These are phyloP conservation scores for Aureobasidium sp. DNA, from an alignment of 2,329 filamentous ascomycete genomes.

Conservation along the genomic window DNA sequence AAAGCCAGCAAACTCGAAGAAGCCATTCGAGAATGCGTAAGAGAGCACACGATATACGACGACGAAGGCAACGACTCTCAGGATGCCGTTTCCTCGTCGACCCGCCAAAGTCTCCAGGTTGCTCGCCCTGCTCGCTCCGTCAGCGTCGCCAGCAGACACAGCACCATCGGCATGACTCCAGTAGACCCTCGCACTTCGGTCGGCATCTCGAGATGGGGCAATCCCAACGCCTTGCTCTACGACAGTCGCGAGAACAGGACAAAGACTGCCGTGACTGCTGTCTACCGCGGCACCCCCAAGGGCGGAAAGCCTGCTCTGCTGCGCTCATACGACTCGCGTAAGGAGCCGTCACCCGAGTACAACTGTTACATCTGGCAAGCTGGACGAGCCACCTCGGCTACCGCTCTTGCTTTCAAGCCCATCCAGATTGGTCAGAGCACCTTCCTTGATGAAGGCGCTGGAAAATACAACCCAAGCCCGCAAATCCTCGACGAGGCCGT, in stretches of 20 bases:
- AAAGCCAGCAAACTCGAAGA: slow-evolving; percentile 95
- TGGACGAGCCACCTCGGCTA: slow-evolving; percentile 85
- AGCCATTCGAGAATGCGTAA: slow-evolving; percentile 80
- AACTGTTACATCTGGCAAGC: slow-evolving; percentile 97
- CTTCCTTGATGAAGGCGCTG: slow-evolving; percentile 87
- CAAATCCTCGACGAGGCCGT: slow-evolving; percentile 82
- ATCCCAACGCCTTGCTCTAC: slow-evolving; percentile 81
- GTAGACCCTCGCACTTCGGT: slow-evolving; percentile 47
- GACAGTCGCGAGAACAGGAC: slow-evolving; percentile 67
- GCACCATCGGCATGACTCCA: slow-evolving; percentile 64
- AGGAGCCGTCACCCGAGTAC: slow-evolving; percentile 78
- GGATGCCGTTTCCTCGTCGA: slow-evolving; percentile 47
- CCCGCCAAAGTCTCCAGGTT: slow-evolving; percentile 35
- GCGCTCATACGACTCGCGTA: slow-evolving; percentile 90
- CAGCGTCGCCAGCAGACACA: slow-evolving; percentile 76
- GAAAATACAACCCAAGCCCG: slow-evolving; percentile 83
- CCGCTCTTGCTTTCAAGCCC: slow-evolving; percentile 89
- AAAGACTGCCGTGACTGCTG: slow-evolving; percentile 83
- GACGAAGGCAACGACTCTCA: slow-evolving; percentile 70
- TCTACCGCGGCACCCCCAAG: slow-evolving; percentile 73
- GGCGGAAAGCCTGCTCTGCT: slow-evolving; percentile 60
- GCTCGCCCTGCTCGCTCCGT: slow-evolving; percentile 49
- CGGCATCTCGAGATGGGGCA: slow-evolving; percentile 55
- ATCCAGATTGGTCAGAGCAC: slow-evolving; percentile 88
- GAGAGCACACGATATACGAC: slow-evolving; percentile 68